These are phyloP conservation scores for Malus hybrid DNA, from an alignment of 331 rosid species.

Conservation along the genomic window DNA sequence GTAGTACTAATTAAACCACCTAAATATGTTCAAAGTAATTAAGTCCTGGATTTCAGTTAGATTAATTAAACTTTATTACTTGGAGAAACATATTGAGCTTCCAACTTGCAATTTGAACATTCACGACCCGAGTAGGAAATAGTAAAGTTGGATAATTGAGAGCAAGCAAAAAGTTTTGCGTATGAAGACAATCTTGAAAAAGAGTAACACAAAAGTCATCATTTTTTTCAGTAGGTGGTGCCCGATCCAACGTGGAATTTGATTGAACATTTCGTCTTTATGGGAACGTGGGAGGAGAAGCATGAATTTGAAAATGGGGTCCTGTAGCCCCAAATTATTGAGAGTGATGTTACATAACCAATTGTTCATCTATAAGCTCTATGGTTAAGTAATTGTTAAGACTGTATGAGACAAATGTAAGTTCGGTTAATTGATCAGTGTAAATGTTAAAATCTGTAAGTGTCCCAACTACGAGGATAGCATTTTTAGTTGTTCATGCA, in stretches of 20 bases:
- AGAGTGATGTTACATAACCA: background rate
- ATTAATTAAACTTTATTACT: background rate
- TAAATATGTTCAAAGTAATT: background rate
- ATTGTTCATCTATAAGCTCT: background rate
- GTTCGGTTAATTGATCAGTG: rapidly evolving
- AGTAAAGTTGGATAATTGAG: background rate
- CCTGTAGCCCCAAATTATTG: background rate
- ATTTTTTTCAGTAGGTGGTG: background rate
- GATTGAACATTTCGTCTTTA: background rate
- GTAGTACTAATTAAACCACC: background rate
- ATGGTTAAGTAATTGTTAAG: background rate
- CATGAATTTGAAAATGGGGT: background rate
- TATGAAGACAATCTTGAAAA: background rate
- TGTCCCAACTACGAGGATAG: background rate
- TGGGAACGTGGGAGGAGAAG: background rate
- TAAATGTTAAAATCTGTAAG: too few relatives aligned
- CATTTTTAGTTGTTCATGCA: background rate
- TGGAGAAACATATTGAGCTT: background rate
- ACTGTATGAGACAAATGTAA: too few relatives aligned
- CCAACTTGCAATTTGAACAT: background rate
- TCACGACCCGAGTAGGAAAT: background rate
- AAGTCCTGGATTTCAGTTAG: background rate
- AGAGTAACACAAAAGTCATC: background rate
- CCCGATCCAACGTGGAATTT: background rate
- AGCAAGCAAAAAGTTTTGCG: background rate